A percentile compares a stretch with the other conserved stretches of the same genome.
Evolutionary conservation across 371 early-diverging fungal species (phyloP).

Genomic region (Circinella umbellata): DNA sequence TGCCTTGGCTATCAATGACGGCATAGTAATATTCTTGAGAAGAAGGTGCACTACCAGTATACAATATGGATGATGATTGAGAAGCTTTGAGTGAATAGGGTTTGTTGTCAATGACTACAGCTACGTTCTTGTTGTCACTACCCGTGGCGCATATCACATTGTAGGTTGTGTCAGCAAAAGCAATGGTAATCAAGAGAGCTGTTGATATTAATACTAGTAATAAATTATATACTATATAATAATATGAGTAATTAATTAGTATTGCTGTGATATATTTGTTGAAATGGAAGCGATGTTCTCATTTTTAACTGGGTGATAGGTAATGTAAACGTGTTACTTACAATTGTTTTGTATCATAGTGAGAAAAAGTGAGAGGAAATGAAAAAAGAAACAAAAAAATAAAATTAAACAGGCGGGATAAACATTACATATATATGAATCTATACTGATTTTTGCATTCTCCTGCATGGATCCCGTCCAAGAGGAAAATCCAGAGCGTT

Average conservation of each 20-base stretch:
- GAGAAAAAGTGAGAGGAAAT: too few species aligned
- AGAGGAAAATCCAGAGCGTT: too few species aligned
- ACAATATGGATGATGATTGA: slow-evolving; percentile 5
- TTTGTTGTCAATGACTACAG: slow-evolving; percentile 16
- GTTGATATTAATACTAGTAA: not conserved
- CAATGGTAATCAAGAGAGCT: not conserved
- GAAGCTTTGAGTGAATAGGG: slow-evolving; percentile 10
- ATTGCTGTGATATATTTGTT: too few species aligned
- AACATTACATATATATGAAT: too few species aligned
- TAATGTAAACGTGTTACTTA: too few species aligned
- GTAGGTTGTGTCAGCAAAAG: not conserved
- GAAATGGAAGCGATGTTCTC: too few species aligned
- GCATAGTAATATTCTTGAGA: slow-evolving; percentile 12
- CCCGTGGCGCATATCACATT: not conserved
- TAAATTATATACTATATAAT: not conserved
- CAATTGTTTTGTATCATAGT: too few species aligned
- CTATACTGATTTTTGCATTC: too few species aligned
- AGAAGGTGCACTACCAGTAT: slow-evolving; percentile 14
- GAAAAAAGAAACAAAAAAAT: too few species aligned
- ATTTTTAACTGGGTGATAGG: too few species aligned
- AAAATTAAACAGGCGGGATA: too few species aligned
- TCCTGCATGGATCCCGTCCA: too few species aligned
- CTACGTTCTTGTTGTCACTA: not conserved
- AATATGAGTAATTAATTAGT: not conserved
- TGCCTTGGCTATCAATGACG: not conserved